Percentiles rank a stretch among this genome's conserved stretches.
These are phyloP conservation scores for Eutrema japonicum DNA, from an alignment of 345 rosid genomes.

Conservation along the genomic window DNA sequence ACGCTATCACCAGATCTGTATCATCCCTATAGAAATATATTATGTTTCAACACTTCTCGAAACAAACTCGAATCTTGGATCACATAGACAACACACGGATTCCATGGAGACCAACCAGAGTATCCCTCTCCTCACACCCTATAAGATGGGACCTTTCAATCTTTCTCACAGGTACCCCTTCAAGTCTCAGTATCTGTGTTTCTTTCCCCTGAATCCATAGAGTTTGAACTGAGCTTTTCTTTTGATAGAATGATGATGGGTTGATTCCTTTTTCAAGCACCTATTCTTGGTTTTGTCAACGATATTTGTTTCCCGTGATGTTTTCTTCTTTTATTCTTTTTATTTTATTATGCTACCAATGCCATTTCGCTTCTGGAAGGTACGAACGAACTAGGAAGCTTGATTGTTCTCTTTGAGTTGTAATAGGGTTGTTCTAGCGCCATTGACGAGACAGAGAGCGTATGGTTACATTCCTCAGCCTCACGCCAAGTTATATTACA, in stretches of 20 bases:
- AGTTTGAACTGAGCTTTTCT: background rate
- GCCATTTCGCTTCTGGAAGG: background rate
- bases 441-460: conserved; percentile 61
- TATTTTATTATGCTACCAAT: too few species aligned
- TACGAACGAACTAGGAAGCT: background rate
- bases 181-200: background rate
- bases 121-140: conserved; percentile 31
- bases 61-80: background rate
- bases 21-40: background rate
- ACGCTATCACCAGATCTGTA: background rate
- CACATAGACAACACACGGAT: conserved; percentile 7
- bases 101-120: conserved; percentile 23
- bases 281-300: background rate
- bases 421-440: conserved; percentile 56
- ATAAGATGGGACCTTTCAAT: conserved; percentile 36
- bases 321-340: background rate
- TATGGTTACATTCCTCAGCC: conserved; percentile 59
- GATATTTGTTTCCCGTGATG: background rate
- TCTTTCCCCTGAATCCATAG: background rate
- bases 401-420: background rate
- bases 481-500: conserved; percentile 65
- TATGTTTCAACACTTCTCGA: background rate
- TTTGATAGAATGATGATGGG: background rate
- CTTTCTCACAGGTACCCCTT: conserved; percentile 30
- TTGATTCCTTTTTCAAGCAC: background rate